Conservation (phyloP, 2,329 filamentous ascomycete species). For the Cladobotryum mycophilum region DNA sequence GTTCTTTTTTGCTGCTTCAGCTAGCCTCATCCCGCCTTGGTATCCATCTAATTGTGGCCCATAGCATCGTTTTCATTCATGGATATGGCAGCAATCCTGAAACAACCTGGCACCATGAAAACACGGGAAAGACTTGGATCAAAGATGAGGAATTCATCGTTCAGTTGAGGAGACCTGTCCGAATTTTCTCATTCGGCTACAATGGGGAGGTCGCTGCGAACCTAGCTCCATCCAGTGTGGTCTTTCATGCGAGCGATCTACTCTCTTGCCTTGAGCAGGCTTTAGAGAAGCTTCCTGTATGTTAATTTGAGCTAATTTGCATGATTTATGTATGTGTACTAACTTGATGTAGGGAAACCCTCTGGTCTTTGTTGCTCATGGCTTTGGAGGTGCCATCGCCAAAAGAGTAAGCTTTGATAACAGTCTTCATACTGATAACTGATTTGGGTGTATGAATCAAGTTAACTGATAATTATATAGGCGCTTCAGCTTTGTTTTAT, state of each 20-base stretch:
- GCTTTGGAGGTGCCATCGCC: conserved; percentile 19
- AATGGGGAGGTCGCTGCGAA: conserved; percentile 19
- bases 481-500: conserved; percentile 10
- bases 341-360: conserved; percentile 12
- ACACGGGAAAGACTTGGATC: conserved; percentile 20
- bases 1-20: not conserved
- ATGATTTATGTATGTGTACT: not conserved
- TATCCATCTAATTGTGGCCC: no score
- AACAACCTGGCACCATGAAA: conserved; percentile 18
- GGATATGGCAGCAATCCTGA: conserved; percentile 16
- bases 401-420: conserved; percentile 17
- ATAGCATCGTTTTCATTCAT: conserved; percentile 20
- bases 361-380: conserved; percentile 20
- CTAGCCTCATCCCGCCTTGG: no score
- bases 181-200: conserved; percentile 19
- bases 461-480: not conserved
- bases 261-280: conserved; percentile 14
- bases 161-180: conserved; percentile 10
- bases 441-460: not conserved
- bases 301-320: not conserved
- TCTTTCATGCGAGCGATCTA: conserved; percentile 19
- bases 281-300: conserved; percentile 11
- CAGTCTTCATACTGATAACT: no score
- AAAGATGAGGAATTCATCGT: conserved; percentile 19
- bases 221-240: conserved; percentile 18